phyloP scores from a whole-genome alignment of 768 basidiomycete genomes.

The Suillus tomentosus region DNA sequence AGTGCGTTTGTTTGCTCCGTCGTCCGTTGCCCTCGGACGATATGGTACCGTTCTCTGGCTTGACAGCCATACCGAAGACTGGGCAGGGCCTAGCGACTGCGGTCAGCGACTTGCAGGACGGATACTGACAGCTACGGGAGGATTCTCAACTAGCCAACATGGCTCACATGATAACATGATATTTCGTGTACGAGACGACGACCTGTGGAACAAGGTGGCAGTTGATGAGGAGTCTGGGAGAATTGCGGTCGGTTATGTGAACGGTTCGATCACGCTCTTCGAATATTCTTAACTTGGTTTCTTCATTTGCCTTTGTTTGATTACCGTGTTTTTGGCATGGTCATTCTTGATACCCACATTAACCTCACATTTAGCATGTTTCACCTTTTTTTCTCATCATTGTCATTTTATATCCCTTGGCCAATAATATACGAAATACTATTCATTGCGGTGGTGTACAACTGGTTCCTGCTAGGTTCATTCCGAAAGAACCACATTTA shows the following conservation, averaged over 20 bases:
- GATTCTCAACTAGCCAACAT: not conserved
- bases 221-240: conserved; percentile 41
- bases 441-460: not conserved
- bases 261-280: conserved; percentile 52
- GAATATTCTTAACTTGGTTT: conserved; percentile 43
- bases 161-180: conserved; percentile 32
- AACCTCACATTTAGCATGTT: not conserved
- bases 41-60: conserved; percentile 69
- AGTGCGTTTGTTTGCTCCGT: conserved; percentile 56
- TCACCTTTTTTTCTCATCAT: not conserved
- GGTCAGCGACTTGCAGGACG: conserved; percentile 63
- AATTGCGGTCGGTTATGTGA: conserved; percentile 36
- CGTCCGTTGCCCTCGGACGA: conserved; percentile 54
- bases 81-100: conserved; percentile 43
- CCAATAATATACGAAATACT: not conserved
- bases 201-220: conserved; percentile 49
- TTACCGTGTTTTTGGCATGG: not conserved
- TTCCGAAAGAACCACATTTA: too few species aligned
- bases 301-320: not conserved
- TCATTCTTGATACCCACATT: too few species aligned
- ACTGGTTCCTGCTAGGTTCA: not conserved
- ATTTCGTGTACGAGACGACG: conserved; percentile 47
- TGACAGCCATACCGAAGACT: conserved; percentile 61
- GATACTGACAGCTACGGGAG: conserved; percentile 14
- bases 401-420: not conserved